Percentiles rank a stretch among this genome's conserved stretches.
These are phyloP conservation scores for Fistulinella staudtii DNA, from an alignment of 1,284 basidiomycete species.

Conservation along the genomic window DNA sequence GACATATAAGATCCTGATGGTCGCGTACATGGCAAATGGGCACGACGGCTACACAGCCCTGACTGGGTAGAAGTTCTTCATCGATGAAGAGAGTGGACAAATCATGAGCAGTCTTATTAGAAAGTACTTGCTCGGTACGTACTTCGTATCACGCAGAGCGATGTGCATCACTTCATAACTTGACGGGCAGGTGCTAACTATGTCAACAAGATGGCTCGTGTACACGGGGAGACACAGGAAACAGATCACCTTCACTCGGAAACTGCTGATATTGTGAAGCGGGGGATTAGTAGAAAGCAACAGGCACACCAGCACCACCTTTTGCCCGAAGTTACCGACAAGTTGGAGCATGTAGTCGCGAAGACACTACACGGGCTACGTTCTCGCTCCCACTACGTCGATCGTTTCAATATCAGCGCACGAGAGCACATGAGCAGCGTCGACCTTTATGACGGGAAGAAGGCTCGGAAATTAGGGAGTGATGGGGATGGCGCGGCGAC, in stretches of 20 bases:
- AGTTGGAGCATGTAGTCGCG: conserved; percentile 48
- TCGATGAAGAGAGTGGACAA: conserved; percentile 84
- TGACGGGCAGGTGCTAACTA: conserved; percentile 55
- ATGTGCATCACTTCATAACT: conserved; percentile 6
- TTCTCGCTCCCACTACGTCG: conserved; percentile 51
- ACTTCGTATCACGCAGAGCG: conserved; percentile 16
- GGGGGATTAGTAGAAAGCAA: conserved; percentile 36
- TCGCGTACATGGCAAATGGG: conserved; percentile 73
- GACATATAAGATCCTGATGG: conserved; percentile 73
- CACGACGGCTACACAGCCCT: conserved; percentile 81
- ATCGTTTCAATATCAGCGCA: conserved; percentile 57
- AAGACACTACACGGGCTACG: conserved; percentile 47
- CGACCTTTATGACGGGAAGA: conserved; percentile 56
- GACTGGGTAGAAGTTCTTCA: conserved; percentile 62
- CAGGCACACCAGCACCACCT: conserved; percentile 9
- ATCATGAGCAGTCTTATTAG: conserved; percentile 81
- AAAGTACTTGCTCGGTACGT: conserved; percentile 79
- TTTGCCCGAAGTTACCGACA: conserved; percentile 31
- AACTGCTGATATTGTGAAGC: conserved; percentile 42
- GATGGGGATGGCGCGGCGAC: too few species aligned
- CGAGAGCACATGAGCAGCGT: conserved; percentile 77
- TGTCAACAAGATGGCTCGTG: conserved; percentile 56
- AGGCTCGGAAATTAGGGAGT: too few species aligned
- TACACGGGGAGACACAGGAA: conserved; percentile 27
- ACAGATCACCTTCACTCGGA: conserved; percentile 36